Base-by-base conservation (phyloP, 2,329 filamentous ascomycete genomes). In the Colletotrichum tabaci region DNA sequence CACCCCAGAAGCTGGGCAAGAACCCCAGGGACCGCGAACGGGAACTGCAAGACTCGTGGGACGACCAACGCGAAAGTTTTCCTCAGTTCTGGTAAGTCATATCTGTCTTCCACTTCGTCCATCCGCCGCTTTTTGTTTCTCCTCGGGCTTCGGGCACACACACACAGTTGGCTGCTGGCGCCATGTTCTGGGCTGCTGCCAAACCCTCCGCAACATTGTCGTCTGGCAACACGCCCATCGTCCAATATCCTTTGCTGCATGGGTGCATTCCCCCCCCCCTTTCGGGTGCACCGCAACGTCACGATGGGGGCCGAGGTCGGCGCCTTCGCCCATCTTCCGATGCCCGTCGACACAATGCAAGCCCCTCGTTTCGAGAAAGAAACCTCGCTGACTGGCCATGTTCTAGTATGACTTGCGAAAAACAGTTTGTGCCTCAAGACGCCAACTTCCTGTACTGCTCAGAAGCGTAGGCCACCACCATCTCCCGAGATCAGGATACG, bases 401-500 rank as follows among this genome's bases (percentile, higher is more conserved):
- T 63, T 76, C 56, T 76, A 92, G 90, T 80, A 91, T 91, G 89
- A 88, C 86, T 12, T 92, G 90, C 79, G 90, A 91, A 79, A 91
- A 91, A 81, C 89, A 91, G 80, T 91, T 91, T 78, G 80, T 90
- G 30, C 86, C 89, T 61, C 83, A 86, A 50, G 87, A 89, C 77
- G 88, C 88, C 75, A 87, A 84, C 73, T 84, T 85, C 72, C 80
- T 91, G 53, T 92, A 91, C 82, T 92, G 90, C 80, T 91, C 90
- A 47, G 89, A 91, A 77, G 81, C 84, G 88, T 91, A 85, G 82
- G 89, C 84, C 70, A 64, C 65, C 65, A 89, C 84, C 71, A 64
- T 65, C 65, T 50, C 35, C 49, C 23, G 9, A n/a, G 21, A 35
- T 30, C 26, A 10, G 15, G 16, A 52, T 35, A 40, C 10, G 8